These are phyloP conservation scores for Penicillium mononematosum DNA, from an alignment of 495 filamentous ascomycete genomes.

Conservation along the genomic window DNA sequence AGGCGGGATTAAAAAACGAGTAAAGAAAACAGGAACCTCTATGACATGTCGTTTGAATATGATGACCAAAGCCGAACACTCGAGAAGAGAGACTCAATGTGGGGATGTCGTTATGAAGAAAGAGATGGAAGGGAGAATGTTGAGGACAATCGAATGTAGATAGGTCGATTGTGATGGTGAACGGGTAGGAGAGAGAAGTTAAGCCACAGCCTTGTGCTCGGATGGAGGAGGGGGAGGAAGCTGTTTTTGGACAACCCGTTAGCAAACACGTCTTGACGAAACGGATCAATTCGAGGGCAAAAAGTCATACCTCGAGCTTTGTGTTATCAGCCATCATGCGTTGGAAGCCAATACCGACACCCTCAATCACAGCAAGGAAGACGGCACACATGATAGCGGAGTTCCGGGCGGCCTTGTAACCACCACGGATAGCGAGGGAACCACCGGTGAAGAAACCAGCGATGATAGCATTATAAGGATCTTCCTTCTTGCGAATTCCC, in stretches of 20 bases:
- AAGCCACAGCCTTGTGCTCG: conserved; percentile 44
- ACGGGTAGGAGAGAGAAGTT: conserved; percentile 20
- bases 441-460: conserved; percentile 98
- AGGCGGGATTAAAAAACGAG: conserved; percentile 17
- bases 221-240: conserved; percentile 46
- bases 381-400: conserved; percentile 94
- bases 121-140: conserved; percentile 21
- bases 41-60: conserved; percentile 45
- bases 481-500: conserved; percentile 92
- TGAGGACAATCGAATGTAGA: conserved; percentile 15
- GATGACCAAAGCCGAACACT: conserved; percentile 45
- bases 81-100: conserved; percentile 46
- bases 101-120: conserved; percentile 35
- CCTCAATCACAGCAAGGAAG: conserved; percentile 92
- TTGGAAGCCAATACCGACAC: conserved; percentile 95
- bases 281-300: not conserved
- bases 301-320: conserved; percentile 59
- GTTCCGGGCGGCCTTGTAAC: conserved; percentile 83
- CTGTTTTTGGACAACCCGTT: not conserved
- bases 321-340: conserved; percentile 93
- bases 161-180: conserved; percentile 14
- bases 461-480: conserved; percentile 93
- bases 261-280: not conserved
- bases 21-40: conserved; percentile 38
- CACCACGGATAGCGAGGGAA: conserved; percentile 84